Evolutionary conservation across 257 asterid genomes (phyloP).

Genomic region (Solanum rostratum): DNA sequence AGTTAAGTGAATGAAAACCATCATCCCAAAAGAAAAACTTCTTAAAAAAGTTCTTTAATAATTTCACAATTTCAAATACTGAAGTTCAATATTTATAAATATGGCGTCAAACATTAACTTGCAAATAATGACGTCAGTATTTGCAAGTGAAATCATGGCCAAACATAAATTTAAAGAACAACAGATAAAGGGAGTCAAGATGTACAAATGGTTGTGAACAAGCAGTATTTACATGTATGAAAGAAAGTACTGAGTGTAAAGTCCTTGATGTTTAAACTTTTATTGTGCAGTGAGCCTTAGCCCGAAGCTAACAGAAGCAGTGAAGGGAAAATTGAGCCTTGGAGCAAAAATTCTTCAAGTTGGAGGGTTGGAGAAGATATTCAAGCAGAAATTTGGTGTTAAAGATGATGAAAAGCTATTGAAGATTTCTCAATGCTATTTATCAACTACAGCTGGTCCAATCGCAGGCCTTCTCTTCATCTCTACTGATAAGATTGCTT

Average conservation of each 20-base stretch:
- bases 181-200: not conserved
- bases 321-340: conserved; percentile 35
- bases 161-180: not conserved
- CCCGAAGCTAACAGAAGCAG: conserved; percentile 25
- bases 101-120: not conserved
- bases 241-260: accelerated
- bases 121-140: not conserved
- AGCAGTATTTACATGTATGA: not conserved
- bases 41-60: not conserved
- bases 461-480: conserved; percentile 6
- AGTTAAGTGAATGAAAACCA: no score
- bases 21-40: no score
- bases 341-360: conserved; percentile 19
- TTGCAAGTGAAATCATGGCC: not conserved
- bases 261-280: not conserved
- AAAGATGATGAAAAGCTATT: conserved; percentile 3
- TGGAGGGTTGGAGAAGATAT: conserved; percentile 2
- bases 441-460: conserved; percentile 16
- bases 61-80: no score
- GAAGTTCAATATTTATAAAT: not conserved
- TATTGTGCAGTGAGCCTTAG: conserved; percentile 27
- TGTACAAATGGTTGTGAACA: not conserved
- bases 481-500: conserved; percentile 9
- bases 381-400: conserved; percentile 3
- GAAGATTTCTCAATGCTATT: conserved; percentile 12